Evolutionary conservation across 2,329 filamentous ascomycete genomes (phyloP), one percentile per base, ranked within the genome.

Genomic region (Fusarium sp.): DNA sequence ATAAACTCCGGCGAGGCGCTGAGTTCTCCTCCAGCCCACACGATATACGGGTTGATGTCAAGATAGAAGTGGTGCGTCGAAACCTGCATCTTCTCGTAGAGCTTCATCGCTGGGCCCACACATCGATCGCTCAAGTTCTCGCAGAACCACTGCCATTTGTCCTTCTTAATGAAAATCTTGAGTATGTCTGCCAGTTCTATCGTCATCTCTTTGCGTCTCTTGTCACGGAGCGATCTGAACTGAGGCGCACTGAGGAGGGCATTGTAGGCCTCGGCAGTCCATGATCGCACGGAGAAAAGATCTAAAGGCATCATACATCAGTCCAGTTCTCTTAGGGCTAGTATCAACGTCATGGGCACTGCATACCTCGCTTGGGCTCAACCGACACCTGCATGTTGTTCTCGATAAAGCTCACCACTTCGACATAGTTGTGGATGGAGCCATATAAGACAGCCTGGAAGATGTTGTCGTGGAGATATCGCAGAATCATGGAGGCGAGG

Each of bases 51-150:
- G 65, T 82, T 79, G 45, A 82, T 77, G 54, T 81, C 80, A 14
- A 84, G 78, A 50, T 83, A 81, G 68, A 84, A 85, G 47, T 83
- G 78, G 60, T 83, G 78, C 0, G 81, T 83, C 29, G 83, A 84
- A 10, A 82, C 79, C 25, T 82, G 76, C 29, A 85, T 73, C 72
- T 84, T 84, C 70, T 85, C 82, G 35, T 84, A 81, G 2, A 85
- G 77, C 13, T 61, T 65, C 74, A 85, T 79, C 2, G 84, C 83
- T 2, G 82, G 83, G 36, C 65, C 71, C 60, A 86, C 73, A 61
- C 83, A 81, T 18, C 69, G 61, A 6, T 79, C 73, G 38, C 74
- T 75, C 35, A 80, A 74, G 31, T 72, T 75, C 14, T 74, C 63
- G 50, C 69, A 77, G 65, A 80, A 74, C 62, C 60, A 70, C 2